A percentile compares a stretch with the other conserved stretches of the same genome.
phyloP scores from a whole-genome alignment of 2,329 filamentous ascomycete genomes.

The Aspergillus spinulosporus region DNA sequence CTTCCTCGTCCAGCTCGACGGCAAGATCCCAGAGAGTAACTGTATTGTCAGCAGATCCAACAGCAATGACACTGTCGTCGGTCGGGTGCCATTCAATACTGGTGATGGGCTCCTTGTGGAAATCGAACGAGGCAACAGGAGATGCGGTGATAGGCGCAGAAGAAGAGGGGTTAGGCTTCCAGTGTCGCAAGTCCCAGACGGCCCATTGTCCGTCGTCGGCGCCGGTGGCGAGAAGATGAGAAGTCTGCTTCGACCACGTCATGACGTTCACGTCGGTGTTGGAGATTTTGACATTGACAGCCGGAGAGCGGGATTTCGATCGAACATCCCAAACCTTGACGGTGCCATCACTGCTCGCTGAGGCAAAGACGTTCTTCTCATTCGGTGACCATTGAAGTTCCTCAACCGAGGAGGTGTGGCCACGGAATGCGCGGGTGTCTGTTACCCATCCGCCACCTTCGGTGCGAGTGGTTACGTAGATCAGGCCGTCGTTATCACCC shows the following conservation, averaged over 20 bases:
- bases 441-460: constrained; percentile 88
- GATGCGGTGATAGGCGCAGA: constrained; percentile 59
- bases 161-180: constrained; percentile 68
- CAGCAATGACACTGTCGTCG: constrained; percentile 91
- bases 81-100: constrained; percentile 96
- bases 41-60: constrained; percentile 89
- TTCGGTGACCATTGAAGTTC: constrained; percentile 96
- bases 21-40: constrained; percentile 95
- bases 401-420: constrained; percentile 83
- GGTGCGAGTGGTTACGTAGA: constrained; percentile 82
- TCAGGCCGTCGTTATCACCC: constrained; percentile 85
- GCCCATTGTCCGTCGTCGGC: constrained; percentile 92
- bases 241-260: constrained; percentile 87
- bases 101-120: constrained; percentile 96
- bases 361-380: constrained; percentile 91
- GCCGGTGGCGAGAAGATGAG: constrained; percentile 86
- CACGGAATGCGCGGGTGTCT: constrained; percentile 77
- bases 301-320: constrained; percentile 84
- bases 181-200: constrained; percentile 94
- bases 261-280: constrained; percentile 91
- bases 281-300: constrained; percentile 81
- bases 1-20: constrained; percentile 95
- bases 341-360: constrained; percentile 88
- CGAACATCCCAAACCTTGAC: constrained; percentile 95
- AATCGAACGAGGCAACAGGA: constrained; percentile 89